Evolutionary conservation across 345 rosid genomes (phyloP).

Genomic region (Aquilaria malaccensis): DNA sequence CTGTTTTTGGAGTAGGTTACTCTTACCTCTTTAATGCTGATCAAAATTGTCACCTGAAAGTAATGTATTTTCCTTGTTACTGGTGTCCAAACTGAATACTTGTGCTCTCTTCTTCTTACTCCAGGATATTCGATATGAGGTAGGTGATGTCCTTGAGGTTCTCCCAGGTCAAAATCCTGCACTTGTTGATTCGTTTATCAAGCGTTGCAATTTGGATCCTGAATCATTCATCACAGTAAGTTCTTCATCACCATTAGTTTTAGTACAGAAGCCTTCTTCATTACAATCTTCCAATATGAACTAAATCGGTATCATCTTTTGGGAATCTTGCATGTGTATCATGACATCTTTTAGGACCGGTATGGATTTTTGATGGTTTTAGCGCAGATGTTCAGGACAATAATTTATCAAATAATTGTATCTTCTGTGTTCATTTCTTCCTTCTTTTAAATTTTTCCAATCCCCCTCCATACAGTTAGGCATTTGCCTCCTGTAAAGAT

Average conservation of each 20-base stretch:
- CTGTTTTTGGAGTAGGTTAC: slow-evolving; percentile 54
- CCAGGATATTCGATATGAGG: slow-evolving; percentile 53
- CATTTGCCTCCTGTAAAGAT: neutral
- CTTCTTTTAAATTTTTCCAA: neutral
- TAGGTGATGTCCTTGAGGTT: slow-evolving; percentile 88
- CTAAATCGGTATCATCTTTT: neutral
- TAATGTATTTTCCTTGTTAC: neutral
- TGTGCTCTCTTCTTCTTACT: slow-evolving; percentile 8
- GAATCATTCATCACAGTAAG: slow-evolving; percentile 70
- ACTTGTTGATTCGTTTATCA: slow-evolving; percentile 62
- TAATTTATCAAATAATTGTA: neutral
- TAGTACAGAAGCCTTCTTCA: too few relatives aligned
- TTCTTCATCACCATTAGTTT: neutral
- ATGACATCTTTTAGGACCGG: neutral
- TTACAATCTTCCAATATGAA: too few relatives aligned
- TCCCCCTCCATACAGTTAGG: neutral
- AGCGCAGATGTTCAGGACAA: neutral
- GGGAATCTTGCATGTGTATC: neutral
- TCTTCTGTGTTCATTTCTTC: neutral
- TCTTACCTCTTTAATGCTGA: neutral
- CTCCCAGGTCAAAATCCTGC: slow-evolving; percentile 67
- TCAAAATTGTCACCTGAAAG: neutral
- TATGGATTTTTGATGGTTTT: neutral
- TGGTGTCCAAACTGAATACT: neutral
- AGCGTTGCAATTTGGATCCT: slow-evolving; percentile 71